A percentile compares a stretch with the other conserved stretches of the same genome.
phyloP scores from a whole-genome alignment of 2,329 filamentous ascomycete species.

The Diaporthe sp. region DNA sequence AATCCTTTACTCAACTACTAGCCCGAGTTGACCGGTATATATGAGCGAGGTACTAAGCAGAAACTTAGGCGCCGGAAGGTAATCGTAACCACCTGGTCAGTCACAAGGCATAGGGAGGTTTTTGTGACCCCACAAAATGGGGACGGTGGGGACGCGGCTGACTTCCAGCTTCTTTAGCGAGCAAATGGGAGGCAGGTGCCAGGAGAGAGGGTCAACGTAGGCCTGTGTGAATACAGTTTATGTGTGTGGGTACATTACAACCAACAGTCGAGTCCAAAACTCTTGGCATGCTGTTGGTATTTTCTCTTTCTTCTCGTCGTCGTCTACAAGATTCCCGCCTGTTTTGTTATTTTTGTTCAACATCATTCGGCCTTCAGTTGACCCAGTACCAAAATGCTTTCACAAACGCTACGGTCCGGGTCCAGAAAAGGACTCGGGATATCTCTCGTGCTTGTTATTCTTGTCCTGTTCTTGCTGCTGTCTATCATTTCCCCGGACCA shows the following conservation, averaged over 20 bases:
- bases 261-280: background rate
- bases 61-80: background rate
- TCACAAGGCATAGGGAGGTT: background rate
- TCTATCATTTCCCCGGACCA: background rate
- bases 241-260: background rate
- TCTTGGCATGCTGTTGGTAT: background rate
- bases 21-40: background rate
- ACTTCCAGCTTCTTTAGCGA: background rate
- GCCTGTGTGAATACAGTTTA: background rate
- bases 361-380: background rate
- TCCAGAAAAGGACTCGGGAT: background rate
- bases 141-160: background rate
- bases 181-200: background rate
- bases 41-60: background rate
- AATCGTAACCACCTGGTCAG: background rate
- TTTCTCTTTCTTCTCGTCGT: background rate
- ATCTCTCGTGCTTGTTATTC: background rate
- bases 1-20: background rate
- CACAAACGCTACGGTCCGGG: background rate
- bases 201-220: background rate
- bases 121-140: background rate
- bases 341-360: background rate
- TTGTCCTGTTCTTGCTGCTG: background rate
- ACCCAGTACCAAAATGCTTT: background rate
- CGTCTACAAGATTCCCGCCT: background rate